Base-by-base conservation (phyloP, 805 yeast species). In the Starmerella vaccinii region DNA sequence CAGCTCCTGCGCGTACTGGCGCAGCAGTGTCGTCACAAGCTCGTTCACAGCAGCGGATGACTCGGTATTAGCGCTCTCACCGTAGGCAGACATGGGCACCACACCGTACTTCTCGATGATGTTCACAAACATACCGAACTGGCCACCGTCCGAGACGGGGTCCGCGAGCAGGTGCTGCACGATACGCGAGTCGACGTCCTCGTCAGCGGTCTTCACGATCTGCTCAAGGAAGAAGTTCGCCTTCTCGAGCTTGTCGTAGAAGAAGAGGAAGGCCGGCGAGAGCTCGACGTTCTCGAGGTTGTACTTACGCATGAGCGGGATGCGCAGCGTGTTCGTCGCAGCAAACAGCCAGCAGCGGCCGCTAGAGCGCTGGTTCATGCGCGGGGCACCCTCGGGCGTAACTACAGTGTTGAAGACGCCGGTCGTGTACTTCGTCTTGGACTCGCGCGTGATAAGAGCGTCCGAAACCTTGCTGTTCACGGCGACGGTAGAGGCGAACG, bases 271-370 rank as follows among this genome's bases (percentile, higher is more conserved):
- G 22, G 84, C 74, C 60, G 86, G 95, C 34, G 92, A 82, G 47
- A 87, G 67, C 67, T 83, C 88, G 64, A 84, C 78, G 58, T 74
- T 76, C 58, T 78, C 78, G 59, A 86, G 66, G 61, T 81, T 78
- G 65, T 80, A 75, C 61, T 75, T 75, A 59, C 74, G 71, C 66
- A 80, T 78, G 38, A 84, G 76, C 49, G 73, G 74, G 47, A 81
- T 64, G 59, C 95, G 75, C 61, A 85, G 69, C 50, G 82, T 74
- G 59, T 87, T 86, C 48, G 85, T 77, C 1, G 90, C 76, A 10
- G 95, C 95, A 66, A 86, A 86, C 54, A 86, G 73, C 95, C 95
- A 86, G 67, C 95, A 86, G 60, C 95, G 71, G 27, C 95, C 95
- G 21, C 86, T 77, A 10, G 77, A 65, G 59, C 76, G 76, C 70